Evolutionary conservation across 2,329 filamentous ascomycete genomes (phyloP).

Genomic region (Venturia asperata): DNA sequence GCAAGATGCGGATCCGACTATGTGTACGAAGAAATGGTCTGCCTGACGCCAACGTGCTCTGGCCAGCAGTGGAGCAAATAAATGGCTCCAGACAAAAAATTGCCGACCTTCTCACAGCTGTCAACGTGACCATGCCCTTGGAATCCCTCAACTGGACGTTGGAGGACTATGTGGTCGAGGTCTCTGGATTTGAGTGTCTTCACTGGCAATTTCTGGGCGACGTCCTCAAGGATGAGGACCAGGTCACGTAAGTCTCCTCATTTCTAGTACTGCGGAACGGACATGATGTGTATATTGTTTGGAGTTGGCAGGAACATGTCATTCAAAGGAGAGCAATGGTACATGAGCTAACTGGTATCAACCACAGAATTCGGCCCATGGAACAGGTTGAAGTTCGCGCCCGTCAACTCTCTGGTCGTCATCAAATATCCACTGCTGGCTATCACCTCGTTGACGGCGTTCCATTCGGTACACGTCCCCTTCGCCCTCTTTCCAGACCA

Average conservation of each 20-base stretch:
- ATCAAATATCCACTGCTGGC: conserved; percentile 73
- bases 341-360: background rate
- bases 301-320: background rate
- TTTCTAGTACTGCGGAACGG: background rate
- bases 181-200: conserved; percentile 73
- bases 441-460: conserved; percentile 79
- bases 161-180: conserved; percentile 82
- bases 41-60: conserved; percentile 33
- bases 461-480: conserved; percentile 68
- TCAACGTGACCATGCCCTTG: conserved; percentile 76
- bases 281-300: background rate
- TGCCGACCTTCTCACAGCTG: conserved; percentile 51
- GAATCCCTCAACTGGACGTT: conserved; percentile 77
- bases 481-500: conserved; percentile 57
- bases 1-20: conserved; percentile 32
- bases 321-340: background rate
- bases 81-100: conserved; percentile 49
- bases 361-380: conserved; percentile 65
- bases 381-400: conserved; percentile 66
- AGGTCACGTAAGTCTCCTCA: conserved; percentile 61
- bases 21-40: conserved; percentile 33
- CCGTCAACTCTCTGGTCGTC: conserved; percentile 65
- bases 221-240: conserved; percentile 74
- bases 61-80: conserved; percentile 31
- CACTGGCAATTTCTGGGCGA: conserved; percentile 70